Percentiles rank a stretch among this genome's conserved stretches.
These are phyloP conservation scores for Pseudozyma sp. DNA, from an alignment of 1,284 basidiomycete species.

Conservation along the genomic window DNA sequence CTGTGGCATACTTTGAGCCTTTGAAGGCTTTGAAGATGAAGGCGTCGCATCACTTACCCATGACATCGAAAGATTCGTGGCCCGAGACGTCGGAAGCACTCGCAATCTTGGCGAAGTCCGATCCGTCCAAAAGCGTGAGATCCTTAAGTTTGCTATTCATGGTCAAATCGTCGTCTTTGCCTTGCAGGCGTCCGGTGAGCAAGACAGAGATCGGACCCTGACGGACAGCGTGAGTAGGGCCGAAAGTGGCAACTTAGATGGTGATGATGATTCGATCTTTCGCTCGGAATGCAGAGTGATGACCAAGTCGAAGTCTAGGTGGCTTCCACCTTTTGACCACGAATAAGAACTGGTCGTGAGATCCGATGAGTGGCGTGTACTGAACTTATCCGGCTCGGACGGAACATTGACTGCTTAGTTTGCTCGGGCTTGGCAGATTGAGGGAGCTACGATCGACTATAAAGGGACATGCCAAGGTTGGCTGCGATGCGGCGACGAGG, in stretches of 20 bases:
- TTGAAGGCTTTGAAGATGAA: background rate
- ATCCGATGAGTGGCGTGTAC: background rate
- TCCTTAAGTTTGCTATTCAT: conserved; percentile 57
- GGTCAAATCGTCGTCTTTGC: conserved; percentile 5
- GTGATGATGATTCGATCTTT: too few relatives aligned
- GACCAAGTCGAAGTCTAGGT: background rate
- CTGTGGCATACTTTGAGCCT: background rate
- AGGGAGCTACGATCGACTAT: too few relatives aligned
- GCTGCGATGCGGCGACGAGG: too few relatives aligned
- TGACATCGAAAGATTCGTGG: conserved; percentile 43
- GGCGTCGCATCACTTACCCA: conserved; percentile 28
- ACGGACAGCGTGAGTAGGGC: background rate
- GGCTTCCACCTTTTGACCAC: background rate
- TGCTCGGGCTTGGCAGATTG: background rate
- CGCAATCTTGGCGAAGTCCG: conserved; percentile 60
- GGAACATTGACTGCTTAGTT: background rate
- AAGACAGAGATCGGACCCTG: background rate
- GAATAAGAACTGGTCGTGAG: too few relatives aligned
- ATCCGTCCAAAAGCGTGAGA: conserved; percentile 41
- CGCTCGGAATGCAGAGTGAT: too few relatives aligned
- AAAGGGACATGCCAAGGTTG: too few relatives aligned
- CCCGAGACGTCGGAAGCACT: conserved; percentile 30
- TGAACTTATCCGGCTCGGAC: background rate
- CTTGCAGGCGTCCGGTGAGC: background rate
- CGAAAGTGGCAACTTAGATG: too few relatives aligned